Evolutionary conservation across 345 rosid species (phyloP).

Genomic region (Eutrema japonicum): DNA sequence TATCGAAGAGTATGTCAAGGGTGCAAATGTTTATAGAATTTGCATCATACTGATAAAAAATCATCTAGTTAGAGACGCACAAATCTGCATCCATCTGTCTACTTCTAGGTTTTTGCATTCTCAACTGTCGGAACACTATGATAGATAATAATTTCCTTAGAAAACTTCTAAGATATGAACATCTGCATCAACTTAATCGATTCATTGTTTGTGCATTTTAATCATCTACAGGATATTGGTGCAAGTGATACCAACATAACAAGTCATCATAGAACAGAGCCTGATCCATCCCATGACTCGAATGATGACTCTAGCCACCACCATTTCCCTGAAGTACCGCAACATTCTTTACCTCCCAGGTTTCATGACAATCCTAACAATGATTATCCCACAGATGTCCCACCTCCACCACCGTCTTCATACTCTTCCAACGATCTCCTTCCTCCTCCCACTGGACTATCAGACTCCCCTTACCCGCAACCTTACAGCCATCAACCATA

Average conservation of each 20-base stretch:
- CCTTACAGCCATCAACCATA: constrained; percentile 61
- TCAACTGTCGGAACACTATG: not conserved
- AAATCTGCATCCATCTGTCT: not conserved
- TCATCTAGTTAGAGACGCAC: constrained; percentile 6
- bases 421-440: constrained; percentile 63
- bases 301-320: constrained; percentile 57
- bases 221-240: constrained; percentile 64
- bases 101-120: not conserved
- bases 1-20: not conserved
- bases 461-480: constrained; percentile 61
- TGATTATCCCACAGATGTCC: constrained; percentile 49
- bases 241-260: constrained; percentile 48
- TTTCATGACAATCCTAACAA: constrained; percentile 49
- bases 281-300: constrained; percentile 54
- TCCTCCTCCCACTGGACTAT: constrained; percentile 39
- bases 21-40: constrained; percentile 1
- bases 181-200: constrained; percentile 21
- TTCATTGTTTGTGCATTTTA: not conserved
- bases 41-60: not conserved
- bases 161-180: constrained; percentile 4
- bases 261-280: constrained; percentile 52
- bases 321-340: constrained; percentile 52
- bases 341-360: constrained; percentile 50
- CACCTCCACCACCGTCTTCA: constrained; percentile 58
- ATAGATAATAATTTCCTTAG: not conserved